Conservation (phyloP, 305 asterid genomes). For the Coffea humblotiana region DNA sequence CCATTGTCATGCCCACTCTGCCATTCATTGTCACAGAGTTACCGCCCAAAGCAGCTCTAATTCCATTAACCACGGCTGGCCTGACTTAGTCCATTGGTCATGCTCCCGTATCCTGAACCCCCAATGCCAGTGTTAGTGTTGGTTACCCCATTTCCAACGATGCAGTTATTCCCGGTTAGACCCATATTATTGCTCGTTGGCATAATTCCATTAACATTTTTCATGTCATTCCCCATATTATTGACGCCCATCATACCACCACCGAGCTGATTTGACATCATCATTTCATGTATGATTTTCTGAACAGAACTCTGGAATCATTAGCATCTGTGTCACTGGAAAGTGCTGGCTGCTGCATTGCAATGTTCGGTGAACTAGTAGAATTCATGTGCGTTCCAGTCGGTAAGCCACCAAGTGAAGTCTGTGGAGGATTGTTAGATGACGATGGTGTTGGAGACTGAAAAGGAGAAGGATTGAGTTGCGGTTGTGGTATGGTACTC, state of each 20-base stretch:
- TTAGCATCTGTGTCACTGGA: constrained; percentile 28
- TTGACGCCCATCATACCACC: constrained; percentile 47
- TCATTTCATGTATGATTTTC: constrained; percentile 38
- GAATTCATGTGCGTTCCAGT: constrained; percentile 26
- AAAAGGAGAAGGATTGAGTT: constrained; percentile 30
- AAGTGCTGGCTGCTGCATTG: constrained; percentile 33
- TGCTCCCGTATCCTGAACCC: constrained; percentile 60
- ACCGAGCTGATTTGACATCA: constrained; percentile 34
- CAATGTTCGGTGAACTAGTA: constrained; percentile 25
- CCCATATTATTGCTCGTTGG: constrained; percentile 38
- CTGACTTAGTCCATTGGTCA: constrained; percentile 61
- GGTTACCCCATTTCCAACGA: constrained; percentile 51
- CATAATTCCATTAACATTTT: constrained; percentile 50
- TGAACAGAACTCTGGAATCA: constrained; percentile 42
- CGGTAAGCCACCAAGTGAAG: constrained; percentile 26
- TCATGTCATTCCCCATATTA: constrained; percentile 43
- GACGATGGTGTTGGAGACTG: constrained; percentile 36
- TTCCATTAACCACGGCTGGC: constrained; percentile 75
- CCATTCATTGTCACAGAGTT: constrained; percentile 70
- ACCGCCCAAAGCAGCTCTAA: constrained; percentile 59
- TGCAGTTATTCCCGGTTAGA: constrained; percentile 41
- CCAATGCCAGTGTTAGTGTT: constrained; percentile 48
- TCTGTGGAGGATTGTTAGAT: constrained; percentile 31
- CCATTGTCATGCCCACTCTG: constrained; percentile 69
- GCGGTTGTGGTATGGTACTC: constrained; percentile 28